Evolutionary conservation across 2,329 filamentous ascomycete genomes (phyloP).

Genomic region (Botryotinia calthae): DNA sequence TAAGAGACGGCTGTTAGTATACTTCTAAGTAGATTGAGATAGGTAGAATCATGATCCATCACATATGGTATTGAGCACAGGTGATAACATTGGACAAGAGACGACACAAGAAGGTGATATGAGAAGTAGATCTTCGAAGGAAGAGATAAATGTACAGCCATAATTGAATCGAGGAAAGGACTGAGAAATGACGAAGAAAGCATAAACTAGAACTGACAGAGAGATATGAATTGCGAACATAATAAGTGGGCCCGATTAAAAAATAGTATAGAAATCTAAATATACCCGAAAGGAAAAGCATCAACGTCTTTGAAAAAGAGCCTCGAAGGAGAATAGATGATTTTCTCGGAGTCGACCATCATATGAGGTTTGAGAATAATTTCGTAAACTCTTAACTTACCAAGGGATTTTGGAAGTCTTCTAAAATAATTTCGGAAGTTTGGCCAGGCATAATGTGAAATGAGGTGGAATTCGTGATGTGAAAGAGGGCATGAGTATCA

Average conservation of each 20-base stretch:
- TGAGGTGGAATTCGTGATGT: not conserved
- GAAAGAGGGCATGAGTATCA: not conserved
- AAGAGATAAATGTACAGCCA: too few relatives aligned
- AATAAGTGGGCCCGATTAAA: not conserved
- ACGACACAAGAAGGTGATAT: not conserved
- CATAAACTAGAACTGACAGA: not conserved
- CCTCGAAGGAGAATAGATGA: not conserved
- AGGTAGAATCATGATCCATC: not conserved
- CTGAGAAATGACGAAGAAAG: too few relatives aligned
- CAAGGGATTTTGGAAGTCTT: not conserved
- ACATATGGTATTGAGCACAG: not conserved
- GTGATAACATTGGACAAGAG: not conserved
- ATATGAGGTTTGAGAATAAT: not conserved
- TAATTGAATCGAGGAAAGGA: not conserved
- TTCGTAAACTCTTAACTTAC: not conserved
- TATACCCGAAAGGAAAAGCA: fast-evolving
- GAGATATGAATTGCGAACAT: not conserved
- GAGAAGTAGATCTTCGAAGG: not conserved
- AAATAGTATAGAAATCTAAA: not conserved
- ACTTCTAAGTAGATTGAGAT: not conserved
- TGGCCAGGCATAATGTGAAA: not conserved
- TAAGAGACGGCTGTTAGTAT: not conserved
- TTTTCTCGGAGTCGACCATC: not conserved
- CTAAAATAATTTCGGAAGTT: not conserved
- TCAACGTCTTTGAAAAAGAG: not conserved